A percentile compares a stretch with the other conserved stretches of the same genome.
Evolutionary conservation across 73 alveolate genomes (phyloP).

Genomic region (Durusdinium trenchii): DNA sequence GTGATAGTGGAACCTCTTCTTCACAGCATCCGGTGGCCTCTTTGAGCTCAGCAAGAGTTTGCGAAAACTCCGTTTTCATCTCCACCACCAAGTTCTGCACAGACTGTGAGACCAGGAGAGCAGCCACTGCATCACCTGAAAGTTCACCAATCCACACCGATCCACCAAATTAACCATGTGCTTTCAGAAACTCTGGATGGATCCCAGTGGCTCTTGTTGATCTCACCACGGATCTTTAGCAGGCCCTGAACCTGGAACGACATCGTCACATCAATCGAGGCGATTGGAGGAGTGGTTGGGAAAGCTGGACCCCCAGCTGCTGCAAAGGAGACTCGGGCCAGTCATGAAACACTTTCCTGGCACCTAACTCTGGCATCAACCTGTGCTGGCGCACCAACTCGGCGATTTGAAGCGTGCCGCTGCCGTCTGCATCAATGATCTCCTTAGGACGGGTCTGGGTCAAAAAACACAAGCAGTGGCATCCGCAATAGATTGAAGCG

Average conservation of each 20-base stretch:
- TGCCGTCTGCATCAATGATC: conserved; percentile 68
- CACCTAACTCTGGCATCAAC: no score
- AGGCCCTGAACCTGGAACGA: conserved; percentile 19
- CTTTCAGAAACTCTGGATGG: no score
- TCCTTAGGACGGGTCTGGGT: no score
- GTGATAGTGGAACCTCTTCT: not conserved
- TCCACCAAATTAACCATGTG: no score
- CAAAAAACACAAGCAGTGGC: no score
- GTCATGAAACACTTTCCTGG: no score
- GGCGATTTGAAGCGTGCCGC: conserved; percentile 46
- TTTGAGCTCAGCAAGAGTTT: not conserved
- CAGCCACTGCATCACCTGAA: conserved; percentile 22
- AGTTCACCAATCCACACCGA: not conserved
- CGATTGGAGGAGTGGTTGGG: no score
- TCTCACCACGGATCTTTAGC: conserved; percentile 58
- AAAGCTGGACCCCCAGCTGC: no score
- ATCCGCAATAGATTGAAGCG: no score
- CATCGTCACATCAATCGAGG: no score
- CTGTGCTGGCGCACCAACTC: conserved; percentile 31
- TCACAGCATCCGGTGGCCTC: not conserved
- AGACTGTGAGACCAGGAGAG: conserved; percentile 25
- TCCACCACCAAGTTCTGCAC: conserved; percentile 32
- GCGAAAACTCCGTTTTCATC: not conserved
- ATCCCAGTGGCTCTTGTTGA: conserved; percentile 33
- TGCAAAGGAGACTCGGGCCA: no score